Percentiles rank a stretch among this genome's conserved stretches.
Conservation (phyloP, 2,329 filamentous ascomycete genomes). For the Teratosphaeriaceae sp. region DNA sequence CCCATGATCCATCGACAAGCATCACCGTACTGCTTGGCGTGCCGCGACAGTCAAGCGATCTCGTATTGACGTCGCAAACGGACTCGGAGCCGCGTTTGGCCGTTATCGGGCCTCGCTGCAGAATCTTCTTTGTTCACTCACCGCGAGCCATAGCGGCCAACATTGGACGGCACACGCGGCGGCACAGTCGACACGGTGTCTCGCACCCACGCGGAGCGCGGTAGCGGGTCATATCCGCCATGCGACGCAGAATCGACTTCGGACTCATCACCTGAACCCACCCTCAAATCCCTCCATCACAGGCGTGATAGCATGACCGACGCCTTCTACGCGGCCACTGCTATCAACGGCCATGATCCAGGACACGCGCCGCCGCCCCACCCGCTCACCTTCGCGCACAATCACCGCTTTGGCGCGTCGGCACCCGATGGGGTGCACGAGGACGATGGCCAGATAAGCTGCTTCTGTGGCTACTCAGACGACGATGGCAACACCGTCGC, state of each 20-base stretch:
- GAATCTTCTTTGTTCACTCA: constrained; percentile 1
- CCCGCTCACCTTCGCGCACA: constrained; percentile 21
- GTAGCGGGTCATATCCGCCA: constrained; percentile 25
- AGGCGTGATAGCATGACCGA: constrained; percentile 34
- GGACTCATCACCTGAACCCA: constrained; percentile 25
- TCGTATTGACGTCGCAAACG: not conserved
- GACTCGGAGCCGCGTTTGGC: not conserved
- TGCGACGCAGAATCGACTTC: constrained; percentile 28
- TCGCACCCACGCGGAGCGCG: not conserved
- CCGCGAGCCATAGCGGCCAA: not conserved
- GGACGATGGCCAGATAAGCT: constrained; percentile 92
- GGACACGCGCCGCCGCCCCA: constrained; percentile 20
- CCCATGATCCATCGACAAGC: constrained; percentile 1
- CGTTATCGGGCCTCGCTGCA: not conserved
- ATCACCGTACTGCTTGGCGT: not conserved
- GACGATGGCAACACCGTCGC: constrained; percentile 98
- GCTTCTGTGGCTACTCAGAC: constrained; percentile 87
- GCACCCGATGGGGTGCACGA: constrained; percentile 45
- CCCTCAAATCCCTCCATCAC: constrained; percentile 16
- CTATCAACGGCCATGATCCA: constrained; percentile 25
- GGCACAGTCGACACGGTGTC: constrained; percentile 4
- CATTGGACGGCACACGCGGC: not conserved
- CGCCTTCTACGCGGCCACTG: constrained; percentile 26
- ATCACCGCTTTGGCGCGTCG: constrained; percentile 17
- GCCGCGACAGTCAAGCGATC: not conserved